Conservation (phyloP, 2,329 filamentous ascomycete genomes). For the Lomentospora prolificans region DNA sequence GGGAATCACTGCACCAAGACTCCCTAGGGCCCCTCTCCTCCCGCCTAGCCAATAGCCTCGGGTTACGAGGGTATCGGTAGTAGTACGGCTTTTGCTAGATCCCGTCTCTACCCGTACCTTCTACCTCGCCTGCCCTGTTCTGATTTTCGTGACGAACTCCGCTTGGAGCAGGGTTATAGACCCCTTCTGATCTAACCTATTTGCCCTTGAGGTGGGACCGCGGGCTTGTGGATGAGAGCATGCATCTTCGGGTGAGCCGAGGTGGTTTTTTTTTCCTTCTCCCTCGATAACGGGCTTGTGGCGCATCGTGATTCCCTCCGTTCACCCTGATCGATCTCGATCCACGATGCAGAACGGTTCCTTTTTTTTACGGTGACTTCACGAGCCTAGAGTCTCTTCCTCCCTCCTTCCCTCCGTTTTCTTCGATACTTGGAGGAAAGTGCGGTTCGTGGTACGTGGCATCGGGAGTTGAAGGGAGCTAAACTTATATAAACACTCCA, state of each 20-base stretch:
- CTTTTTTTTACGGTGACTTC: too few species aligned
- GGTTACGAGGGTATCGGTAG: not conserved
- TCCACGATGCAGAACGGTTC: not conserved
- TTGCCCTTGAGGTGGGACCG: too few species aligned
- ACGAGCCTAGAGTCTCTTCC: too few species aligned
- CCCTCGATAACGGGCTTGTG: too few species aligned
- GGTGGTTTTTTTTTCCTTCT: too few species aligned
- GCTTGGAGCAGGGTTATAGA: not conserved
- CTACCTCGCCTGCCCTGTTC: not conserved
- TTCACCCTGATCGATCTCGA: too few species aligned
- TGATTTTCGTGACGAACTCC: not conserved
- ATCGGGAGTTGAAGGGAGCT: not conserved
- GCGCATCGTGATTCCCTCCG: too few species aligned
- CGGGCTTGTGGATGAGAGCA: not conserved
- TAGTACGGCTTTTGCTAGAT: not conserved
- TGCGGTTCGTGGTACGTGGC: not conserved
- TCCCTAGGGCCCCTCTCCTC: not conserved
- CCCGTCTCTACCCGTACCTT: conserved; percentile 1
- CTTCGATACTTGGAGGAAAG: too few species aligned
- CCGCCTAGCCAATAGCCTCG: not conserved
- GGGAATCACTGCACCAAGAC: too few species aligned
- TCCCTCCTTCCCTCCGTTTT: not conserved
- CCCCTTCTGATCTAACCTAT: too few species aligned
- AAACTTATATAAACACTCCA: not conserved
- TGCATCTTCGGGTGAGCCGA: not conserved